A percentile compares a stretch with the other conserved stretches of the same genome.
These are phyloP conservation scores for Ganoderma sp. DNA, from an alignment of 1,284 basidiomycete genomes.

Conservation along the genomic window DNA sequence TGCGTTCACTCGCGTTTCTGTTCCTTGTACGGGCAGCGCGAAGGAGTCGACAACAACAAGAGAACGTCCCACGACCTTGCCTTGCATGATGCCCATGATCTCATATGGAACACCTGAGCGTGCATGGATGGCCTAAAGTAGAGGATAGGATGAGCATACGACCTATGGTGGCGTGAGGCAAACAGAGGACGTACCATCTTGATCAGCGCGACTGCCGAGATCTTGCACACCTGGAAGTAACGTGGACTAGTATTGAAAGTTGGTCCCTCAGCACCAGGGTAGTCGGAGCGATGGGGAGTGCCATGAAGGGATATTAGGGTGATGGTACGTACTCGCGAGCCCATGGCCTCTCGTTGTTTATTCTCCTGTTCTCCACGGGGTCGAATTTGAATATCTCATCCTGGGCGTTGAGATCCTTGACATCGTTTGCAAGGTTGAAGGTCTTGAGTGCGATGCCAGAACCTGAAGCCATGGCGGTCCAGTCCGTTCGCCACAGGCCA, in stretches of 20 bases:
- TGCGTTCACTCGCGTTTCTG: slow-evolving; percentile 97
- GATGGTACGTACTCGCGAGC: slow-evolving; percentile 72
- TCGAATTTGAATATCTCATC: slow-evolving; percentile 88
- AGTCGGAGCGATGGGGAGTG: slow-evolving; percentile 82
- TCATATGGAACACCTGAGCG: slow-evolving; percentile 97
- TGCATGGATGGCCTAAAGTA: slow-evolving; percentile 92
- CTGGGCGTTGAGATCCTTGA: slow-evolving; percentile 70
- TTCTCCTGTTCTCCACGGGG: slow-evolving; percentile 68
- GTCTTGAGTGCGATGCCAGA: slow-evolving; percentile 72
- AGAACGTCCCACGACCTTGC: slow-evolving; percentile 87
- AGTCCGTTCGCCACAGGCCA: slow-evolving; percentile 17
- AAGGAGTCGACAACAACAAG: slow-evolving; percentile 97
- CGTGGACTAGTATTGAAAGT: slow-evolving; percentile 67
- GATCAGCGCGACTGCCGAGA: slow-evolving; percentile 93
- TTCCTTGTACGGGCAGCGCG: slow-evolving; percentile 97
- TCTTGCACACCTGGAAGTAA: slow-evolving; percentile 94
- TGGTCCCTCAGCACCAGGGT: slow-evolving; percentile 21
- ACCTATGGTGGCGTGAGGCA: slow-evolving; percentile 9
- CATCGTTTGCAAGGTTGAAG: slow-evolving; percentile 85
- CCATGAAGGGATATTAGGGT: background rate
- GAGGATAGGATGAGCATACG: slow-evolving; percentile 6
- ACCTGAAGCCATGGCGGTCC: slow-evolving; percentile 38
- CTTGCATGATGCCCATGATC: slow-evolving; percentile 99
- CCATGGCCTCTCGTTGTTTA: slow-evolving; percentile 85
- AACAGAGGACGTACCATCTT: slow-evolving; percentile 82